phyloP scores from a whole-genome alignment of 2,329 filamentous ascomycete species.

The Alternaria consortialis region DNA sequence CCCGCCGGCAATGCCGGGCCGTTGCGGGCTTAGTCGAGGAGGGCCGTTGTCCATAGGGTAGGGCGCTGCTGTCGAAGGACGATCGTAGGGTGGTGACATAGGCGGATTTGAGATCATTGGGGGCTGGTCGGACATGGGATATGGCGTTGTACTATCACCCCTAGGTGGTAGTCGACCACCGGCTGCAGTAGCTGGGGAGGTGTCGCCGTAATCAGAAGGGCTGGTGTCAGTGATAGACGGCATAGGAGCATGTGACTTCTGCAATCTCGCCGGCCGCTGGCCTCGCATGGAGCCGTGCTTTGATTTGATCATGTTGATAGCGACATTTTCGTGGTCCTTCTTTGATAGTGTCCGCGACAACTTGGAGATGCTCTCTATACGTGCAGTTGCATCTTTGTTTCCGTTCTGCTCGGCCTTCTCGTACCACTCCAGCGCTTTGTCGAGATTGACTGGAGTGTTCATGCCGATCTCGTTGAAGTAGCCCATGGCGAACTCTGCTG shows the following conservation, averaged over 20 bases:
- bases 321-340: constrained; percentile 90
- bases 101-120: constrained; percentile 38
- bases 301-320: constrained; percentile 81
- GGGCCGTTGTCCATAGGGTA: constrained; percentile 75
- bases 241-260: constrained; percentile 48
- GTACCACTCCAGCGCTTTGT: constrained; percentile 89
- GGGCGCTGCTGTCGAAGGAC: constrained; percentile 68
- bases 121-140: constrained; percentile 56
- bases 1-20: constrained; percentile 48
- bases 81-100: constrained; percentile 43
- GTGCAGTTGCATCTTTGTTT: constrained; percentile 84
- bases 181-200: constrained; percentile 34
- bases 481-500: constrained; percentile 94
- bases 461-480: constrained; percentile 99
- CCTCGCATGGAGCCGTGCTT: constrained; percentile 62
- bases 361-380: constrained; percentile 84
- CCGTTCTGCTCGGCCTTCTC: constrained; percentile 86
- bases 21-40: constrained; percentile 52
- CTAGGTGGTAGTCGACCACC: constrained; percentile 40
- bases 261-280: constrained; percentile 56
- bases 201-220: constrained; percentile 47
- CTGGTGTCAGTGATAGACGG: constrained; percentile 52
- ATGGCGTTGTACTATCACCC: constrained; percentile 52
- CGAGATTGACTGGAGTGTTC: constrained; percentile 81
- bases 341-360: constrained; percentile 82